Evolutionary conservation across 2,329 filamentous ascomycete species (phyloP).

Genomic region (Xylogone sp.): DNA sequence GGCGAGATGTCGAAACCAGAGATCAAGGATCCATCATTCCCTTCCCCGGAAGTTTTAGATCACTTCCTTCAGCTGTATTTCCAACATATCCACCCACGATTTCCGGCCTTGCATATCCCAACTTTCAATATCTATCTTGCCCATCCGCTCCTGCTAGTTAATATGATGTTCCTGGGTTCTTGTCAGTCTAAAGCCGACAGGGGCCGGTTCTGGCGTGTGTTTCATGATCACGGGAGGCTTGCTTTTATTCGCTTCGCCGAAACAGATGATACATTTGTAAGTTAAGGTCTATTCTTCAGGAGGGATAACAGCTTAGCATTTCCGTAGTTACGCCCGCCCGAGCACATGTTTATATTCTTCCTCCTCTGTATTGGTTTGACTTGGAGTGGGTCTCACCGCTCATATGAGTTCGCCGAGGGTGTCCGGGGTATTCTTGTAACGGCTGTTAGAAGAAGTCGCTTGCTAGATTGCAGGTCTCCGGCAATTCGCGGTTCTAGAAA

Average conservation of each 20-base stretch:
- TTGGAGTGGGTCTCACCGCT: conserved; percentile 24
- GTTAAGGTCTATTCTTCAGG: background rate
- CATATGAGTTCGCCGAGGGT: conserved; percentile 26
- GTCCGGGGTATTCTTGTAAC: conserved; percentile 21
- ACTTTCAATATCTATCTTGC: conserved; percentile 22
- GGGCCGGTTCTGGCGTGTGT: conserved; percentile 21
- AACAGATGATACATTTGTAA: conserved; percentile 21
- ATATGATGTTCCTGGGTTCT: conserved; percentile 27
- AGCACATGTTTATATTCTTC: conserved; percentile 25
- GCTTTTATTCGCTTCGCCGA: conserved; percentile 16
- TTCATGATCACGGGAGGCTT: conserved; percentile 22
- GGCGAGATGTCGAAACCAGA: conserved; percentile 17
- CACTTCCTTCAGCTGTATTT: conserved; percentile 25
- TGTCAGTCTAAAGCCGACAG: conserved; percentile 22
- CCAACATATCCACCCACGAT: conserved; percentile 22
- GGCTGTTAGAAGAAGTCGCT: conserved; percentile 18
- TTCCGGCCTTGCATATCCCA: conserved; percentile 22
- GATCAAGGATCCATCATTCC: conserved; percentile 19
- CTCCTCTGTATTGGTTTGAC: conserved; percentile 22
- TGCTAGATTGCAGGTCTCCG: conserved; percentile 22
- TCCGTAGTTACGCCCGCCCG: conserved; percentile 17
- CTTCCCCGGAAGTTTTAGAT: conserved; percentile 21
- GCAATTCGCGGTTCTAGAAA: conserved; percentile 4
- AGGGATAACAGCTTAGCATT: conserved; percentile 4
- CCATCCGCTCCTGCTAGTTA: conserved; percentile 18